Conservation (phyloP, 495 filamentous ascomycete species). For the Penicillium mononematosum region DNA sequence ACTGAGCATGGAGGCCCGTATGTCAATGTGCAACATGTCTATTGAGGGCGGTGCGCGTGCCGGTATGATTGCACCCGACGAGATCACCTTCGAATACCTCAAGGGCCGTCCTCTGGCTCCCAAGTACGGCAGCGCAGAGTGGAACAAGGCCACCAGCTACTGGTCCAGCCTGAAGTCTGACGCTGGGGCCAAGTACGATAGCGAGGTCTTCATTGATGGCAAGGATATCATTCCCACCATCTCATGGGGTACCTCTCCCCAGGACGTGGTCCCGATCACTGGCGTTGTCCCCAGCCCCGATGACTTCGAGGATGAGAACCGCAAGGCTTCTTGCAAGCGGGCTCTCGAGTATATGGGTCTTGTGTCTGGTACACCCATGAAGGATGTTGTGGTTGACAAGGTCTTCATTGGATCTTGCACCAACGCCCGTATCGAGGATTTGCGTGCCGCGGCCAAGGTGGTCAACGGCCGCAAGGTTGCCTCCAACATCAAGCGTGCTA, state of each 20-base stretch:
- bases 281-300: conserved; percentile 87
- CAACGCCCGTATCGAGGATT: conserved; percentile 94
- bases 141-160: conserved; percentile 85
- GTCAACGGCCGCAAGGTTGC: conserved; percentile 85
- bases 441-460: conserved; percentile 81
- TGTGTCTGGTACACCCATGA: conserved; percentile 77
- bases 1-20: conserved; percentile 94
- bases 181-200: conserved; percentile 79
- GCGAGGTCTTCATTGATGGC: conserved; percentile 80
- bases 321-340: conserved; percentile 73
- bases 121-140: conserved; percentile 76
- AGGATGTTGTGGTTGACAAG: conserved; percentile 89
- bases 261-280: conserved; percentile 92
- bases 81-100: conserved; percentile 92
- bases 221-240: conserved; percentile 93
- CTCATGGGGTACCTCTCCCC: conserved; percentile 95
- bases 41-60: conserved; percentile 95
- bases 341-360: conserved; percentile 97
- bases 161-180: conserved; percentile 88
- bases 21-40: conserved; percentile 99
- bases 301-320: conserved; percentile 72
- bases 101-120: conserved; percentile 87
- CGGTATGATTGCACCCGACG: conserved; percentile 94
- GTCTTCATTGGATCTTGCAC: conserved; percentile 98
- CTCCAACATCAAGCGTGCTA: conserved; percentile 82